These are phyloP conservation scores for Hypoxylon lienhwacheense DNA, from an alignment of 495 filamentous ascomycete species.

Conservation along the genomic window DNA sequence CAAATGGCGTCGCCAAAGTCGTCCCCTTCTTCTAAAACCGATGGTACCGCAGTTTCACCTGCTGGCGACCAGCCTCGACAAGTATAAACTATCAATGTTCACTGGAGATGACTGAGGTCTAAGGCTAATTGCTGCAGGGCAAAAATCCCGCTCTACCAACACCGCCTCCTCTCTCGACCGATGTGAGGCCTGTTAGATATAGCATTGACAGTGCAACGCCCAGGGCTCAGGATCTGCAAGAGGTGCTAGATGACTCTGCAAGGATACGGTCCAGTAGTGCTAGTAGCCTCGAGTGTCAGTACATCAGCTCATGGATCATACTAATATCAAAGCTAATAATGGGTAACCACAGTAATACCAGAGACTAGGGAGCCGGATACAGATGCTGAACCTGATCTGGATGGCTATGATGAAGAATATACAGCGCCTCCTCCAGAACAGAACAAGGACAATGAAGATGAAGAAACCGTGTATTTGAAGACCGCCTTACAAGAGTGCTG, in stretches of 20 bases:
- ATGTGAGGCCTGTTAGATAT: conserved; percentile 63
- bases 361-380: conserved; percentile 48
- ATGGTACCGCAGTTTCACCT: conserved; percentile 34
- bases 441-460: conserved; percentile 55
- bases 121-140: conserved; percentile 35
- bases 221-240: conserved; percentile 77
- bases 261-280: conserved; percentile 53
- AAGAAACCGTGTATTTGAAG: conserved; percentile 70
- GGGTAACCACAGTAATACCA: conserved; percentile 48
- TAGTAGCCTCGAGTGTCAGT: conserved; percentile 74
- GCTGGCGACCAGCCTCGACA: conserved; percentile 38
- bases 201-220: conserved; percentile 74
- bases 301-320: neutral
- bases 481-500: conserved; percentile 86
- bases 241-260: conserved; percentile 50
- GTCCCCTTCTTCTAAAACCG: conserved; percentile 25
- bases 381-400: conserved; percentile 39
- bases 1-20: conserved; percentile 37
- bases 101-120: conserved; percentile 12
- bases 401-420: conserved; percentile 47
- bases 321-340: conserved; percentile 10
- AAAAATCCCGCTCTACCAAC: conserved; percentile 46
- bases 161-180: conserved; percentile 70
- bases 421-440: conserved; percentile 44
- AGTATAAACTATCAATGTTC: conserved; percentile 41